Evolutionary conservation across 169 alveolate genomes (phyloP).

Genomic region (Sarcocystis neurona): DNA sequence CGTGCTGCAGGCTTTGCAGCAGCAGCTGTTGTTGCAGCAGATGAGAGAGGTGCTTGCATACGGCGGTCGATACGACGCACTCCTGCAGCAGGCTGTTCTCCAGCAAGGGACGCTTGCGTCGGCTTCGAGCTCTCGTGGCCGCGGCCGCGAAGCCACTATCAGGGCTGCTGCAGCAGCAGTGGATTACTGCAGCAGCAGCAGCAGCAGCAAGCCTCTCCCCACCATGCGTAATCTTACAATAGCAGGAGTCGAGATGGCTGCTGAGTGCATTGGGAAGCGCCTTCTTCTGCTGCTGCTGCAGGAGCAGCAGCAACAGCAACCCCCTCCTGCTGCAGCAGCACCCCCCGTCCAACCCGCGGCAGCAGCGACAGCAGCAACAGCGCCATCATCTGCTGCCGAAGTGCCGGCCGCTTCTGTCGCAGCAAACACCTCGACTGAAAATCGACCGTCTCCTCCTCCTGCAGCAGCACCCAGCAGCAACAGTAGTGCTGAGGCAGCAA

Average conservation of each 20-base stretch:
- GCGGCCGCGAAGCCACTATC: background rate
- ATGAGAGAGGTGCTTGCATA: slow-evolving; percentile 29
- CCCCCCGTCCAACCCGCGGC: too few relatives aligned
- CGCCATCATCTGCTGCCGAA: too few relatives aligned
- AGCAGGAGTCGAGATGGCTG: slow-evolving; percentile 13
- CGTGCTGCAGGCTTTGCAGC: background rate
- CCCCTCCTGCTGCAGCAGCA: too few relatives aligned
- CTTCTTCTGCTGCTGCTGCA: background rate
- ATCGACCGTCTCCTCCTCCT: too few relatives aligned
- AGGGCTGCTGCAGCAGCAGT: background rate
- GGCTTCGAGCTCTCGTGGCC: background rate
- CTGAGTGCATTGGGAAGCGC: slow-evolving; percentile 30
- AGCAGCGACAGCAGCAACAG: too few relatives aligned
- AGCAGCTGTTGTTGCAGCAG: background rate
- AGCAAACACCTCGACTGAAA: too few relatives aligned
- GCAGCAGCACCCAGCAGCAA: too few relatives aligned
- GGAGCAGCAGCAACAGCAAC: background rate
- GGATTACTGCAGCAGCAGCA: too few relatives aligned
- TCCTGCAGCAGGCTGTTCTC: slow-evolving; percentile 10
- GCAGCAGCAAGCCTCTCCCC: too few relatives aligned
- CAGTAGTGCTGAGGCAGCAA: too few relatives aligned
- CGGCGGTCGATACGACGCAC: slow-evolving; percentile 32
- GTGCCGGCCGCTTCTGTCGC: too few relatives aligned
- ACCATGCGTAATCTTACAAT: background rate
- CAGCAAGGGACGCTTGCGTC: background rate